phyloP scores from a whole-genome alignment of 164 flowering plant genomes.

The Cinnamomum chago region DNA sequence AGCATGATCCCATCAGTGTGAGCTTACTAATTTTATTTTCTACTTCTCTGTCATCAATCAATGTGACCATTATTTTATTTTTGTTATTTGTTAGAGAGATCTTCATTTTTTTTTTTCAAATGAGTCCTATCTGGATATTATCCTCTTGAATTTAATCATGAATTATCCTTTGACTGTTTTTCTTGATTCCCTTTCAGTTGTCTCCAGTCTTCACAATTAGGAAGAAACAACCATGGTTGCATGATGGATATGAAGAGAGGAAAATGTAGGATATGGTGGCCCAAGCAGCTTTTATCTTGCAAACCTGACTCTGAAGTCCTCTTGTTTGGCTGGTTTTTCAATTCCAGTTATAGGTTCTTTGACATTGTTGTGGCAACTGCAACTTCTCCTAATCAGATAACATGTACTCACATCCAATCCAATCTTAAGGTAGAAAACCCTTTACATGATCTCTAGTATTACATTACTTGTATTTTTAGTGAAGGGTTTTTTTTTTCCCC shows the following conservation, averaged over 20 bases:
- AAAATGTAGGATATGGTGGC: conserved; percentile 86
- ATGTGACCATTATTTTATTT: no score
- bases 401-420: conserved; percentile 12
- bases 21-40: no score
- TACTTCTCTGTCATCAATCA: no score
- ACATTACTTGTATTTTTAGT: neutral
- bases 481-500: no score
- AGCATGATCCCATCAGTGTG: no score
- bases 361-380: conserved; percentile 67
- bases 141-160: no score
- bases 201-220: neutral
- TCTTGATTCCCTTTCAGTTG: neutral
- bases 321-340: conserved; percentile 73
- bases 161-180: neutral
- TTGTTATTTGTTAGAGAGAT: no score
- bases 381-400: conserved; percentile 18
- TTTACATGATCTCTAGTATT: neutral
- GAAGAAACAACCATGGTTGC: neutral
- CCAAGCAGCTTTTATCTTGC: conserved; percentile 33
- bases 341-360: conserved; percentile 35
- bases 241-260: conserved; percentile 29
- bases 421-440: conserved; percentile 37
- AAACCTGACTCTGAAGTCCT: conserved; percentile 16
- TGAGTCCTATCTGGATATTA: no score
- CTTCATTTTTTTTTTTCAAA: no score